These are phyloP conservation scores for Diaporthe sp. DNA, from an alignment of 2,329 filamentous ascomycete species.

Conservation along the genomic window DNA sequence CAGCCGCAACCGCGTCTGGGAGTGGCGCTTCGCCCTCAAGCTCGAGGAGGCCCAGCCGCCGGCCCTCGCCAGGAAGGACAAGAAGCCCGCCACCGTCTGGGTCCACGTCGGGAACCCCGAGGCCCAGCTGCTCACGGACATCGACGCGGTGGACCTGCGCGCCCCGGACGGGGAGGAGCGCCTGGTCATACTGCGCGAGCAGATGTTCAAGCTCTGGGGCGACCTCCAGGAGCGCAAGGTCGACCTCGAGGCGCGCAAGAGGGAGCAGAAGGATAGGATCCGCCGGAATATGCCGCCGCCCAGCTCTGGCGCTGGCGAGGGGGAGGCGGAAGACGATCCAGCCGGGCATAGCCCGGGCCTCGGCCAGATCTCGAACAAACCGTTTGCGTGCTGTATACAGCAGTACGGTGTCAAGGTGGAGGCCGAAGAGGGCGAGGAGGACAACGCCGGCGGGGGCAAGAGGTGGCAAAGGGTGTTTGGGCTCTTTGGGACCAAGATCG, in stretches of 20 bases:
- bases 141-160: slow-evolving; percentile 70
- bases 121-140: slow-evolving; percentile 61
- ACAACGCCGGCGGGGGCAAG: slow-evolving; percentile 58
- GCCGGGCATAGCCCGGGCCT: slow-evolving; percentile 32
- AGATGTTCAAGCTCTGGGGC: slow-evolving; percentile 86
- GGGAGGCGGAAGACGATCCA: slow-evolving; percentile 37
- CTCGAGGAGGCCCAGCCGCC: slow-evolving; percentile 75
- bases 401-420: slow-evolving; percentile 74
- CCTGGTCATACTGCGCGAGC: slow-evolving; percentile 73
- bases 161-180: slow-evolving; percentile 52
- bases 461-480: slow-evolving; percentile 75
- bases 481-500: slow-evolving; percentile 75
- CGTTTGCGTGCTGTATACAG: slow-evolving; percentile 78
- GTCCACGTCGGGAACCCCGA: slow-evolving; percentile 74
- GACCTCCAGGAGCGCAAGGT: slow-evolving; percentile 81
- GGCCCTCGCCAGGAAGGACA: slow-evolving; percentile 41
- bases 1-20: slow-evolving; percentile 65
- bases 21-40: slow-evolving; percentile 86
- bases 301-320: slow-evolving; percentile 48
- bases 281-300: slow-evolving; percentile 51
- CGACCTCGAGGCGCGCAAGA: slow-evolving; percentile 48
- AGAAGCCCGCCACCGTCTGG: slow-evolving; percentile 68
- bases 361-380: slow-evolving; percentile 61
- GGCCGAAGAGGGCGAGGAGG: slow-evolving; percentile 56
- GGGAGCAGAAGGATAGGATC: slow-evolving; percentile 24